Evolutionary conservation across 164 flowering plant species (phyloP).

Genomic region (Brasenia schreberi): DNA sequence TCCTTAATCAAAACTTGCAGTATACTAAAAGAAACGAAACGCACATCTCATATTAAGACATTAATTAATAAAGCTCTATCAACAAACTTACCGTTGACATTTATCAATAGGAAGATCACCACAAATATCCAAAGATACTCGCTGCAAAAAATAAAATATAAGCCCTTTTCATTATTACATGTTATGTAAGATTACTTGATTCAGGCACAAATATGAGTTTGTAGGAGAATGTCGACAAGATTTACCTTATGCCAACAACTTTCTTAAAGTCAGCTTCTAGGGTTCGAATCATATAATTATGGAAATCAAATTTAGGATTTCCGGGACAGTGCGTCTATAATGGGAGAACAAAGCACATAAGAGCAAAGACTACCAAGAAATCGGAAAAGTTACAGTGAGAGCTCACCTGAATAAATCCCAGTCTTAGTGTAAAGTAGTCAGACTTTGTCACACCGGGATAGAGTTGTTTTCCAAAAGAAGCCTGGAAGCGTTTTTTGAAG

Average conservation of each 20-base stretch:
- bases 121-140: slow-evolving; percentile 83
- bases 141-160: slow-evolving; percentile 16
- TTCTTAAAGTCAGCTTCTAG: slow-evolving; percentile 59
- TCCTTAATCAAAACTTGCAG: too few relatives aligned
- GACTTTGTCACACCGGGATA: slow-evolving; percentile 62
- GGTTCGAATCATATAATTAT: slow-evolving; percentile 59
- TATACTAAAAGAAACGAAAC: too few relatives aligned
- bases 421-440: slow-evolving; percentile 56
- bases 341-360: slow-evolving; percentile 1
- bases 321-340: slow-evolving; percentile 44
- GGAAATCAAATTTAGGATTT: slow-evolving; percentile 44
- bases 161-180: background rate
- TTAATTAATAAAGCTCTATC: too few relatives aligned
- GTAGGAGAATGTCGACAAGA: background rate
- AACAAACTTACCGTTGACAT: slow-evolving; percentile 48
- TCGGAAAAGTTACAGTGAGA: background rate
- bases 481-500: slow-evolving; percentile 18
- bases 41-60: too few relatives aligned
- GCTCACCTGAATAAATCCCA: slow-evolving; percentile 23
- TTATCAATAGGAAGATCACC: slow-evolving; percentile 68
- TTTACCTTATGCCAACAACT: slow-evolving; percentile 72
- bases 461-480: slow-evolving; percentile 70
- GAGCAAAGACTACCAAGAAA: background rate
- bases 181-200: too few relatives aligned
- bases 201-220: too few relatives aligned